Evolutionary conservation across 768 basidiomycete genomes (phyloP), one percentile per base, ranked within the genome.

Genomic region (Kwoniella sp.): DNA sequence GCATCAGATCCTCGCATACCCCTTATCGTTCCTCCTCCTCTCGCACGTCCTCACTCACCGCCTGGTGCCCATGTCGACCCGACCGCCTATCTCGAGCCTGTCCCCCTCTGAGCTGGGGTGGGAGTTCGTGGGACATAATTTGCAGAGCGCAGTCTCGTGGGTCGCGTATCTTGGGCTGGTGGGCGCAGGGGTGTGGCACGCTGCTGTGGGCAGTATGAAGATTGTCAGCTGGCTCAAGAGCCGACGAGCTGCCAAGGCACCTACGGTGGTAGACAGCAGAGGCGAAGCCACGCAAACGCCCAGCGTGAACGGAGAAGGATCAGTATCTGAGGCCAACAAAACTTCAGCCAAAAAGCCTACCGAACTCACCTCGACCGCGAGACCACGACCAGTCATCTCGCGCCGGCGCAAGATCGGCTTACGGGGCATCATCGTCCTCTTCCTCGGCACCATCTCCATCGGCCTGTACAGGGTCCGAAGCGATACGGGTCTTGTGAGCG

Each of bases 61-160:
- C 7, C 58, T 86, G 29, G 75, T 83, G 61, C 91, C 88, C 20
- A 82, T 83, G 26, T 77, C 77, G 58, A 80, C 83, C 1, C 60
- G 61, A 8, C 73, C 82, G 1, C 87, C 87, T 23, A 87, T 91
- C 58, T 80, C 81, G 53, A 78, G 83, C 1, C 82, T 92, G 25
- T 86, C 88, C 17, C 91, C 91, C 0, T 83, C 88, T 0, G 90
- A 93, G 72, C 84, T 93, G 38, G 88, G 91, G 79, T 93, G 85
- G 75, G 89, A 92, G 68, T 92, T 88, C 76, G 90, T 93, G 62
- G 92, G 92, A 75, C 84, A 85, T 4, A 2, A 79, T 92, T 41
- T 82, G 17, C 9, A 83, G 17, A 81, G 63, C 20, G 91, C 87
- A 85, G 89, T 90, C 0, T 79, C 82, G 74, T 82, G 85, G 41